These are phyloP conservation scores for Westerdykella aurantiaca DNA, from an alignment of 2,329 filamentous ascomycete species.

Conservation along the genomic window DNA sequence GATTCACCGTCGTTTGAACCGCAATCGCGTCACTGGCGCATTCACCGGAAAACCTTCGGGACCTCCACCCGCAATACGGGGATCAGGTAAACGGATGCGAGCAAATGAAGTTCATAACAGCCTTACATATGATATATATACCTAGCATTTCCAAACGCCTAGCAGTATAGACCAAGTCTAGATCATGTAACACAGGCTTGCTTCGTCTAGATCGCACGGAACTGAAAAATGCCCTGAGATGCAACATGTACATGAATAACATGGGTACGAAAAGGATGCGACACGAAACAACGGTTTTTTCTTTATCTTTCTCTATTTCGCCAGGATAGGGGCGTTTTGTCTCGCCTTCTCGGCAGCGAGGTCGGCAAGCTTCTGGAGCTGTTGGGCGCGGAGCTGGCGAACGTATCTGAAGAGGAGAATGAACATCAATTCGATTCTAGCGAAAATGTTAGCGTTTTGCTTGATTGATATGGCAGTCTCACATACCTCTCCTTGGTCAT, in stretches of 20 bases:
- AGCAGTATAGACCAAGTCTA: not conserved
- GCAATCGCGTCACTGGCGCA: no score
- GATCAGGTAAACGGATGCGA: not conserved
- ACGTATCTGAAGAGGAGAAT: constrained; percentile 80
- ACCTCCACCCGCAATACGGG: no score
- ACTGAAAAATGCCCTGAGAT: not conserved
- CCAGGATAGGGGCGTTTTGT: constrained; percentile 26
- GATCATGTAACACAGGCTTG: not conserved
- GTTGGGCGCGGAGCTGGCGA: constrained; percentile 61
- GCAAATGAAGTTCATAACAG: not conserved
- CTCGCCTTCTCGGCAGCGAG: constrained; percentile 54
- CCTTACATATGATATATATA: not conserved
- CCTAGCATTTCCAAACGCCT: not conserved
- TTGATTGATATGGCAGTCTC: not conserved
- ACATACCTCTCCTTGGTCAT: constrained; percentile 93
- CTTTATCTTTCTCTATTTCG: constrained; percentile 17
- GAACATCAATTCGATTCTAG: constrained; percentile 80
- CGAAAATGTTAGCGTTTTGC: constrained; percentile 8
- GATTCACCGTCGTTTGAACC: no score
- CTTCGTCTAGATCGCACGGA: not conserved
- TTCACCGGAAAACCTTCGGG: no score
- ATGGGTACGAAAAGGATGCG: not conserved
- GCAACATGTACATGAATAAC: not conserved
- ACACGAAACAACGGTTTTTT: not conserved
- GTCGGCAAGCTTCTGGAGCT: constrained; percentile 62